phyloP scores from a whole-genome alignment of 176 grass and related monocot species.

The Pontederia crassipes region DNA sequence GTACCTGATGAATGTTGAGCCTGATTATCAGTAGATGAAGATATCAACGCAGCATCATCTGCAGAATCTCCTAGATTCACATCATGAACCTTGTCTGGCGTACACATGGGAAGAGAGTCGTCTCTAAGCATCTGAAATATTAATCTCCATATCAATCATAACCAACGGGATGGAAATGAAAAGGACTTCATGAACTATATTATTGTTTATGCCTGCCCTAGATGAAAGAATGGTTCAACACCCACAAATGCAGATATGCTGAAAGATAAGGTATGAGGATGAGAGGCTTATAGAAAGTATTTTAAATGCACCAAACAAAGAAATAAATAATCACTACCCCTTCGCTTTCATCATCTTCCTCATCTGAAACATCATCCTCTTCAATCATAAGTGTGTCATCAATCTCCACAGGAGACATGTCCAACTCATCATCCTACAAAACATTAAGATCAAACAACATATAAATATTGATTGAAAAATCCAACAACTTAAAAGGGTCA shows the following conservation, averaged over 20 bases:
- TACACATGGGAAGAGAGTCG: slow-evolving; percentile 53
- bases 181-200: too few relatives aligned
- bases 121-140: slow-evolving; percentile 49
- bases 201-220: too few relatives aligned
- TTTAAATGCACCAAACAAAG: background rate
- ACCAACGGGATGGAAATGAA: background rate
- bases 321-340: slow-evolving; percentile 15
- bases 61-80: slow-evolving; percentile 59
- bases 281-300: too few relatives aligned
- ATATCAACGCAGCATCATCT: slow-evolving; percentile 37
- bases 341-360: slow-evolving; percentile 75
- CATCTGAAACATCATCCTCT: slow-evolving; percentile 67
- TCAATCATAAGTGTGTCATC: slow-evolving; percentile 74
- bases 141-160: background rate
- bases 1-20: slow-evolving; percentile 38
- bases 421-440: slow-evolving; percentile 57
- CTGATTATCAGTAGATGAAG: slow-evolving; percentile 44
- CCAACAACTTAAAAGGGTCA: too few relatives aligned
- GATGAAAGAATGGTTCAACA: too few relatives aligned
- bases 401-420: slow-evolving; percentile 65
- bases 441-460: background rate
- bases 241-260: too few relatives aligned
- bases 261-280: too few relatives aligned
- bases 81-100: slow-evolving; percentile 62
- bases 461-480: too few relatives aligned